Conservation (phyloP, 176 grass and related monocot genomes). For the Hsuehochloa calcarea region DNA sequence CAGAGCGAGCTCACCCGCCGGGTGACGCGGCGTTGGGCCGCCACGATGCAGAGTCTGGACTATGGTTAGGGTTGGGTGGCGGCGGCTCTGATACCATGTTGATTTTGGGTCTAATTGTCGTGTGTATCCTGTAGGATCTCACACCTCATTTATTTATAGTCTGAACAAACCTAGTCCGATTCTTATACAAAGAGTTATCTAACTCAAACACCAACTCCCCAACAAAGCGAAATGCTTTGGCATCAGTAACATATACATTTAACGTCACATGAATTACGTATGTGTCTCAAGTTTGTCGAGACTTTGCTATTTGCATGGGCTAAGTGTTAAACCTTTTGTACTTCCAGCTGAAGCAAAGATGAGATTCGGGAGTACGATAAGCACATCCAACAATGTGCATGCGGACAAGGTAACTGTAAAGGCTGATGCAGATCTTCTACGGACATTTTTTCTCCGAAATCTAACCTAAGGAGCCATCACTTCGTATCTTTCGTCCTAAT, state of each 20-base stretch:
- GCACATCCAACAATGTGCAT: slow-evolving; percentile 69
- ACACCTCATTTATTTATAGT: too few species aligned
- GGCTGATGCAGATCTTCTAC: slow-evolving; percentile 62
- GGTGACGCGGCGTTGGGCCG: too few species aligned
- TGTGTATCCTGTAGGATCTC: too few species aligned
- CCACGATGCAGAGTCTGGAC: too few species aligned
- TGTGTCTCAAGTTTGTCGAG: background rate
- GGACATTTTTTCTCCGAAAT: slow-evolving; percentile 68
- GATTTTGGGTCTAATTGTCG: too few species aligned
- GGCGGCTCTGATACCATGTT: too few species aligned
- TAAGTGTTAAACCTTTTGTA: background rate
- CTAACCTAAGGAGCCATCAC: background rate
- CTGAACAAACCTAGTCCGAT: too few species aligned
- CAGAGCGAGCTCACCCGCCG: too few species aligned
- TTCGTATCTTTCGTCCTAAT: background rate
- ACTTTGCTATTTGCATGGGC: background rate
- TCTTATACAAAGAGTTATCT: too few species aligned
- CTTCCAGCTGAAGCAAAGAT: slow-evolving; percentile 58
- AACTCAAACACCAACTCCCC: too few species aligned
- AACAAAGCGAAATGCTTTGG: background rate
- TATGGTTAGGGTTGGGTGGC: too few species aligned
- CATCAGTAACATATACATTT: background rate
- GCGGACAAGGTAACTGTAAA: slow-evolving; percentile 56
- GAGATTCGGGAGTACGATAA: slow-evolving; percentile 75
- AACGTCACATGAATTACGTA: background rate